Conservation (phyloP, 495 filamentous ascomycete species). For the Opeltia flavorubescens region DNA sequence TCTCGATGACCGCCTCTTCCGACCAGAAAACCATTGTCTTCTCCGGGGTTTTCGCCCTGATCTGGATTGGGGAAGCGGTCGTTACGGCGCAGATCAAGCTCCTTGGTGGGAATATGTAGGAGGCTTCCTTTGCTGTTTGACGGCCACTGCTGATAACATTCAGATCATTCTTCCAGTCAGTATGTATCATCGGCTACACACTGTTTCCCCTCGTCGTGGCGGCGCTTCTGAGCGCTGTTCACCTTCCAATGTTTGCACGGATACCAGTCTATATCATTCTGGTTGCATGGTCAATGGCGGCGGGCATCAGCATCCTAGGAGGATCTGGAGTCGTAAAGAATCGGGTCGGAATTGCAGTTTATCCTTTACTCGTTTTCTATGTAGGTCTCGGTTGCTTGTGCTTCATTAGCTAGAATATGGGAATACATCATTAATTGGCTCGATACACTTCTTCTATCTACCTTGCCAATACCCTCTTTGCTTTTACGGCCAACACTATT, state of each 20-base stretch:
- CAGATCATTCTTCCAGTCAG: constrained; percentile 92
- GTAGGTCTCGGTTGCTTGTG: constrained; percentile 83
- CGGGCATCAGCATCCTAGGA: constrained; percentile 87
- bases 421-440: no score
- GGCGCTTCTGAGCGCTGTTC: constrained; percentile 69
- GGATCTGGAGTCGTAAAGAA: constrained; percentile 92
- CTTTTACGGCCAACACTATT: no score
- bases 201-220: constrained; percentile 97
- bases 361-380: constrained; percentile 94
- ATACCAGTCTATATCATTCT: constrained; percentile 84
- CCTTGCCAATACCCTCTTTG: no score
- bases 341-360: constrained; percentile 87
- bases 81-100: constrained; percentile 98
- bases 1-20: constrained; percentile 60
- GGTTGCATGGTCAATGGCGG: constrained; percentile 82
- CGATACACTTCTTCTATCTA: no score
- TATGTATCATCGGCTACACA: constrained; percentile 97
- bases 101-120: constrained; percentile 93
- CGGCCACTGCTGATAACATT: not conserved
- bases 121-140: not conserved
- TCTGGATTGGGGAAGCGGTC: constrained; percentile 94
- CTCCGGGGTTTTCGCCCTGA: constrained; percentile 85
- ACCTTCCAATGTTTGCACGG: constrained; percentile 58
- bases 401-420: constrained; percentile 60
- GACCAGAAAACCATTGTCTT: constrained; percentile 81